Evolutionary conservation across 768 basidiomycete species (phyloP), one percentile per base, ranked within the genome.

Genomic region (Tylopilus rubrobrunneus): DNA sequence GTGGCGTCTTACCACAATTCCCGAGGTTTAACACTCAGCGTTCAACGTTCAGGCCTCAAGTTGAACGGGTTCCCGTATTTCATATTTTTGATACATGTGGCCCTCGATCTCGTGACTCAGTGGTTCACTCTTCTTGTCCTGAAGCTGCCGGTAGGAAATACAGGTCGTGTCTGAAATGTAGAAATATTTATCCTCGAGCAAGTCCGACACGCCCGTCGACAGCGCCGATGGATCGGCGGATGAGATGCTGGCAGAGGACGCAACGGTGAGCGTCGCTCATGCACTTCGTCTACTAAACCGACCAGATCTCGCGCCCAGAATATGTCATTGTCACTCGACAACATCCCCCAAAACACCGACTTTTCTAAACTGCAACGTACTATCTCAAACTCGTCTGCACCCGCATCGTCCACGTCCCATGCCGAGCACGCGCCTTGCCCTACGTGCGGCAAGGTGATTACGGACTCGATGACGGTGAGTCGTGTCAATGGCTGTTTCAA

Each of bases 271-370:
- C 58, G 65, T 50, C 48, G 56, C 65, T 43, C 56, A 57, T 60
- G 60, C 36, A 34, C 55, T 51, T 54, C 58, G 48, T 48, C 56
- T 42, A 27, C 48, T 62, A 66, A 57, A 67, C 51, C 55, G 67
- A 59, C 63, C 59, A 64, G 5, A 53, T 57, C 64, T 52, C 68
- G 68, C 56, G 62, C 66, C 42, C 69, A 71, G 57, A 70, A 72
- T 53, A 78, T 78, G 78, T 68, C 71, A 15, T 76, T 84, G 63
- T 80, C 79, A 23, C 76, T 83, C 49, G 78, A 81, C 55, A 75
- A 75, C 57, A 74, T 82, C 42, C 68, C 69, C 60, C 66, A 65
- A 48, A 70, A 69, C 49, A 59, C 76, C 36, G 75, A 78, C 53
- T 62, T 68, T 10, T 60, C 71, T 4, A 70, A 64, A 45, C 41